Conservation (phyloP, 495 filamentous ascomycete genomes). For the Staphylotrichum longicolle region DNA sequence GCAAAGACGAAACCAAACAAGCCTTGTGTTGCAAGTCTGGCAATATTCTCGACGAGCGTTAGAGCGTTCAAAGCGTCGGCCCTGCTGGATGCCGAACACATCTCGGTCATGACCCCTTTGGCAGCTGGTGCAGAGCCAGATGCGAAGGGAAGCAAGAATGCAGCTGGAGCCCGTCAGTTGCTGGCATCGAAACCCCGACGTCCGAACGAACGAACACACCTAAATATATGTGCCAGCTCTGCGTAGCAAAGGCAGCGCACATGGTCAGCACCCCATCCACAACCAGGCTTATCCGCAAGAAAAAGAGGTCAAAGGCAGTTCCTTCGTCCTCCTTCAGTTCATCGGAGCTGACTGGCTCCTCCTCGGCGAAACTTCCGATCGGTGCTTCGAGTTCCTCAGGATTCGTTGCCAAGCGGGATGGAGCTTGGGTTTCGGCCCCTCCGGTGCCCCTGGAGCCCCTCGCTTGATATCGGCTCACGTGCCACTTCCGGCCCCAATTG, state of each 20-base stretch:
- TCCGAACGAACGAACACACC: constrained; percentile 25
- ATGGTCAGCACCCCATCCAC: constrained; percentile 53
- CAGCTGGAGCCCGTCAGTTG: constrained; percentile 28
- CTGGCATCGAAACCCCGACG: background rate
- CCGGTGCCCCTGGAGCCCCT: background rate
- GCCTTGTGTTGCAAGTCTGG: constrained; percentile 49
- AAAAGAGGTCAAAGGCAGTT: constrained; percentile 54
- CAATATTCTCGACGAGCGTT: constrained; percentile 55
- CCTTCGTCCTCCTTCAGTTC: constrained; percentile 36
- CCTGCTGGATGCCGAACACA: constrained; percentile 47
- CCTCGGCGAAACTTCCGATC: constrained; percentile 41
- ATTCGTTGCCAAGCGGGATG: constrained; percentile 24
- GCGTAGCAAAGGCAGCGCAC: constrained; percentile 47
- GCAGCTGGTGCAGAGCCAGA: constrained; percentile 55
- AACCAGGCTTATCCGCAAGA: constrained; percentile 52
- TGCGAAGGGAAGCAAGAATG: constrained; percentile 52
- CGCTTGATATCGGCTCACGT: constrained; percentile 26
- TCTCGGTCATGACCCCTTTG: constrained; percentile 57
- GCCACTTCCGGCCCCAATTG: constrained; percentile 46
- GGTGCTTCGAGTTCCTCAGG: constrained; percentile 42
- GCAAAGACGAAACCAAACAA: constrained; percentile 56
- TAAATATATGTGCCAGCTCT: constrained; percentile 56
- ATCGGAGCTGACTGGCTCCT: constrained; percentile 39
- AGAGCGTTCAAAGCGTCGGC: constrained; percentile 56
- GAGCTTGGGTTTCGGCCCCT: background rate